Percentiles rank a stretch among this genome's conserved stretches.
These are phyloP conservation scores for Colletotrichum simmondsii DNA, from an alignment of 2,329 filamentous ascomycete genomes.

Conservation along the genomic window DNA sequence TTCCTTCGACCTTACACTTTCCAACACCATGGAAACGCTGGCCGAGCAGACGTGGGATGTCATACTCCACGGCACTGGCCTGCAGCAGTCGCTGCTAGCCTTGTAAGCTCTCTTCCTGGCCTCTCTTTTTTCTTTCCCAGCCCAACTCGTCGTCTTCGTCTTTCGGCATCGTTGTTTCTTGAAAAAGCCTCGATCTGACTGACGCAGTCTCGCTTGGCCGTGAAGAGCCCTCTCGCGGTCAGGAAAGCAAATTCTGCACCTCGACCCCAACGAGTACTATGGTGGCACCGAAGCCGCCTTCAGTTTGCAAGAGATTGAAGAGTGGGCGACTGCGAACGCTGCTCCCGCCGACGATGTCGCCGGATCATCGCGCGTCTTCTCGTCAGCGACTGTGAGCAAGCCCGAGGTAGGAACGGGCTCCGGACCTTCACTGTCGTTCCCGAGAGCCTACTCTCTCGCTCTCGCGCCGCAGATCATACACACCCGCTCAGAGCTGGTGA, in stretches of 20 bases:
- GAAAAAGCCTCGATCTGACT: constrained; percentile 70
- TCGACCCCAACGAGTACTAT: constrained; percentile 90
- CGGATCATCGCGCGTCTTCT: constrained; percentile 45
- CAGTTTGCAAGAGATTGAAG: constrained; percentile 82
- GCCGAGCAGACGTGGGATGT: constrained; percentile 82
- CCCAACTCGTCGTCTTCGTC: constrained; percentile 15
- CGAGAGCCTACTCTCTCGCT: constrained; percentile 84
- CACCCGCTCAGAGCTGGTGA: constrained; percentile 80
- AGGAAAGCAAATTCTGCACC: constrained; percentile 88
- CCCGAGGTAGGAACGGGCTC: constrained; percentile 41
- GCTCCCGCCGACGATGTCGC: constrained; percentile 33
- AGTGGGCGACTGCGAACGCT: constrained; percentile 69
- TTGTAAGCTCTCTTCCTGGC: constrained; percentile 67
- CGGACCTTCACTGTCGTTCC: constrained; percentile 60
- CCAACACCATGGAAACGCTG: constrained; percentile 75
- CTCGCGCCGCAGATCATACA: constrained; percentile 90
- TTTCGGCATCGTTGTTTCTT: constrained; percentile 25
- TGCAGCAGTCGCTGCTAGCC: constrained; percentile 83
- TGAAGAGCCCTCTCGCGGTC: constrained; percentile 92
- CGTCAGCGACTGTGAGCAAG: constrained; percentile 50
- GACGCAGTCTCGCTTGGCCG: constrained; percentile 65
- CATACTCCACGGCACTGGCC: constrained; percentile 80
- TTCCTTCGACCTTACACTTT: background rate
- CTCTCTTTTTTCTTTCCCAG: constrained; percentile 34
- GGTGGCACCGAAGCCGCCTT: constrained; percentile 88